Conservation (phyloP, 257 asterid genomes). For the Thymus quinquecostatus region DNA sequence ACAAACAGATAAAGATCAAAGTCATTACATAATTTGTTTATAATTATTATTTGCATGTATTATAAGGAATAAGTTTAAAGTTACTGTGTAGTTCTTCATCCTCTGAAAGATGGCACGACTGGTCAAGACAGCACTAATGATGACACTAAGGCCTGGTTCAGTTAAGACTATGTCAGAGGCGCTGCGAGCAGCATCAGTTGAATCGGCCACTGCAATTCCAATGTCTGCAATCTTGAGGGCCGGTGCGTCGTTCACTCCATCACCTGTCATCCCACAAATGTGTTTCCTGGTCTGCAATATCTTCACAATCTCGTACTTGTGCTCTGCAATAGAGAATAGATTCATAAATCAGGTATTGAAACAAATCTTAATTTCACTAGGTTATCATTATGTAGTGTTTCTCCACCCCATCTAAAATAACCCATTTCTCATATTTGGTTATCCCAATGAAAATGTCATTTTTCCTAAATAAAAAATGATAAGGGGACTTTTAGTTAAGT, state of each 20-base stretch:
- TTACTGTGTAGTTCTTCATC: conserved; percentile 69
- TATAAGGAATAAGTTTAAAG: neutral
- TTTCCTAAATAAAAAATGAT: too few species aligned
- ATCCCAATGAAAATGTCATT: too few species aligned
- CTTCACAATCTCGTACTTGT: conserved; percentile 66
- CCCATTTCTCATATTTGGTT: too few species aligned
- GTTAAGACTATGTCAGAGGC: conserved; percentile 72
- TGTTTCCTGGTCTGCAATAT: conserved; percentile 56
- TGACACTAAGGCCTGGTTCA: conserved; percentile 67
- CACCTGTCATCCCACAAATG: conserved; percentile 75
- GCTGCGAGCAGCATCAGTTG: conserved; percentile 71
- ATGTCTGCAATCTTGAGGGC: conserved; percentile 69
- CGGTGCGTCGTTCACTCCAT: conserved; percentile 73
- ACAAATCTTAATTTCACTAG: too few species aligned
- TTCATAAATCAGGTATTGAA: too few species aligned
- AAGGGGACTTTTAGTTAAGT: too few species aligned
- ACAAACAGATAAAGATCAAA: conserved; percentile 12
- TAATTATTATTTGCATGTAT: too few species aligned
- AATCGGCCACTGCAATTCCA: conserved; percentile 69
- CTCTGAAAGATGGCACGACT: conserved; percentile 77
- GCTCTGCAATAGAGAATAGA: conserved; percentile 42
- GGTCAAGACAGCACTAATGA: conserved; percentile 64
- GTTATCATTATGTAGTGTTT: too few species aligned
- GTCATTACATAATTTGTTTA: neutral
- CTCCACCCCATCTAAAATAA: too few species aligned